Percentiles rank a stretch among this genome's conserved stretches.
These are phyloP conservation scores for Wickerhamomyces rabaulensis DNA, from an alignment of 805 yeast species.

Conservation along the genomic window DNA sequence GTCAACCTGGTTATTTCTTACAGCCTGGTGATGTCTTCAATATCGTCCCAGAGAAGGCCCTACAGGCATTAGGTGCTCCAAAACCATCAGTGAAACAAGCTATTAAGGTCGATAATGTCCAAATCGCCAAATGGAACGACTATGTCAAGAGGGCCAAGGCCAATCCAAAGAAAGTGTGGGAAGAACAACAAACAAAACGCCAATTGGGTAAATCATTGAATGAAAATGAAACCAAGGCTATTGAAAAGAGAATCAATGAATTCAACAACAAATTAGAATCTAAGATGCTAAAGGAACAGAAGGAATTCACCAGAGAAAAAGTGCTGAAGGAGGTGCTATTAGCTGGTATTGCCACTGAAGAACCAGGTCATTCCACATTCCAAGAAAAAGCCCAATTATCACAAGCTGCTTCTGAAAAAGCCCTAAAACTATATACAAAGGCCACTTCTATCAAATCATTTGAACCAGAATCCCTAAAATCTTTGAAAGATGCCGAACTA, in stretches of 20 bases:
- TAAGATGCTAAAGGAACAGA: slow-evolving; percentile 20
- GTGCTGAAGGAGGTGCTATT: slow-evolving; percentile 13
- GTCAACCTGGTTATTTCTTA: slow-evolving; percentile 74
- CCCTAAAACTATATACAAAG: slow-evolving; percentile 18
- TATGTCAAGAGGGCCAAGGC: slow-evolving; percentile 53
- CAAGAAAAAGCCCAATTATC: slow-evolving; percentile 8
- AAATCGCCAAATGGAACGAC: slow-evolving; percentile 70
- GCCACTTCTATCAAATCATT: slow-evolving; percentile 12
- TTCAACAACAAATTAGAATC: slow-evolving; percentile 15
- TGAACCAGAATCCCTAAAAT: slow-evolving; percentile 11
- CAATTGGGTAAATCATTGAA: slow-evolving; percentile 22
- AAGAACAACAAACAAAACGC: slow-evolving; percentile 29
- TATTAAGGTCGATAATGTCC: slow-evolving; percentile 62
- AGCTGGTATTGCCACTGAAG: slow-evolving; percentile 13
- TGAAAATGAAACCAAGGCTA: slow-evolving; percentile 15
- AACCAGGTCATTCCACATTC: slow-evolving; percentile 8
- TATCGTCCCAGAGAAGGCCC: slow-evolving; percentile 80
- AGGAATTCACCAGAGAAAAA: slow-evolving; percentile 15
- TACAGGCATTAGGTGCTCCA: slow-evolving; percentile 76
- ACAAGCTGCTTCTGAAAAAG: slow-evolving; percentile 19
- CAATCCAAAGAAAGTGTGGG: slow-evolving; percentile 38
- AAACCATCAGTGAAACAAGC: slow-evolving; percentile 75
- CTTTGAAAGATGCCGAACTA: slow-evolving; percentile 8
- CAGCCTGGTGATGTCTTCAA: slow-evolving; percentile 82
- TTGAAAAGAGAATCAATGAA: slow-evolving; percentile 10